Evolutionary conservation across 768 basidiomycete genomes (phyloP).

Genomic region (Hortiboletus flavorubellus): DNA sequence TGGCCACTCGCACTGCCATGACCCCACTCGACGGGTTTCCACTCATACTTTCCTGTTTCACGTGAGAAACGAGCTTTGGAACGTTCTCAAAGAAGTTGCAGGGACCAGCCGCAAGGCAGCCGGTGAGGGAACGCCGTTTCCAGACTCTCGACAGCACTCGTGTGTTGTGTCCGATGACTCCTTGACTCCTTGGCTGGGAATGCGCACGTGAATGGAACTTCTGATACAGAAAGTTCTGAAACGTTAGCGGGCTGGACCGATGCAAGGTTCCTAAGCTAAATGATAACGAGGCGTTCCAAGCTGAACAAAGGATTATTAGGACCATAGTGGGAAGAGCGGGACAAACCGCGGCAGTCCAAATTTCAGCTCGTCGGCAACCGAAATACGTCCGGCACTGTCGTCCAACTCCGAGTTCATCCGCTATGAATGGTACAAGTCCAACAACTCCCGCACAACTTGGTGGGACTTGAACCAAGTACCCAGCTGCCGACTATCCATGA

Average conservation of each 20-base stretch:
- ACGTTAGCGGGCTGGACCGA: neutral
- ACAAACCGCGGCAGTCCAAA: no score
- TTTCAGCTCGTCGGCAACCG: neutral
- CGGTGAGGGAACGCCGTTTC: neutral
- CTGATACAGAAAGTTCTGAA: neutral
- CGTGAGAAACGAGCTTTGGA: neutral
- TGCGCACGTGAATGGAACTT: neutral
- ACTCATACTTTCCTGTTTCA: neutral
- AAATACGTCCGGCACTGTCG: neutral
- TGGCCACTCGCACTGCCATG: conserved; percentile 1
- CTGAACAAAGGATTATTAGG: neutral
- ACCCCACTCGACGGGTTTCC: neutral
- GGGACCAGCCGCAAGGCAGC: neutral
- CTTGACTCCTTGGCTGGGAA: neutral
- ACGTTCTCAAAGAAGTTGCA: neutral
- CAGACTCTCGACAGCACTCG: no score
- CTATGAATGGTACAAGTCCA: no score
- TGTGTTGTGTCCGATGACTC: neutral
- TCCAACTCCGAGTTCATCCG: no score
- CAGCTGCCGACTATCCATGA: no score
- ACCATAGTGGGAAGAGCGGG: neutral
- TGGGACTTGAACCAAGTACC: no score
- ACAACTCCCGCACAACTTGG: no score
- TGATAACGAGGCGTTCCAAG: neutral
- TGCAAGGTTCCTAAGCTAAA: neutral